These are phyloP conservation scores for Cordia subcordata DNA, from an alignment of 257 asterid species.

Conservation along the genomic window DNA sequence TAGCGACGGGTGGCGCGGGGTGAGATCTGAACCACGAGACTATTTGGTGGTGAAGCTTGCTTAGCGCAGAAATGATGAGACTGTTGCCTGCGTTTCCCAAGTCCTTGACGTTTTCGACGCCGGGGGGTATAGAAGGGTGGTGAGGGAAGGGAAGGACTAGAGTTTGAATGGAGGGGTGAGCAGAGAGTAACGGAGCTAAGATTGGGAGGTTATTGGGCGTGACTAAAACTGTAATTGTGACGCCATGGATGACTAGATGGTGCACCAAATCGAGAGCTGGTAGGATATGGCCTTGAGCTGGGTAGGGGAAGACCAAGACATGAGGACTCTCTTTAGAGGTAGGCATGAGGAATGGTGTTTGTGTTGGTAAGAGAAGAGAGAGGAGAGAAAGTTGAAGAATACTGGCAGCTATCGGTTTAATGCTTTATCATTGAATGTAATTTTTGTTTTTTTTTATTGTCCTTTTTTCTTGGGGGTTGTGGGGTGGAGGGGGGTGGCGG, in stretches of 20 bases:
- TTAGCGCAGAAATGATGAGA: conserved; percentile 44
- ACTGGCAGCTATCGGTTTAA: too few species aligned
- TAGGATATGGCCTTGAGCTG: conserved; percentile 89
- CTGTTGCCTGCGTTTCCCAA: conserved; percentile 56
- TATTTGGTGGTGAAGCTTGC: conserved; percentile 36
- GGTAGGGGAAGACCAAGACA: conserved; percentile 58
- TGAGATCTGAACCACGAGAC: conserved; percentile 52
- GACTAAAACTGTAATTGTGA: conserved; percentile 50
- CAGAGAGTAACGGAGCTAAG: conserved; percentile 42
- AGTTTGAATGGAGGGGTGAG: conserved; percentile 46
- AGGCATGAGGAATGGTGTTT: conserved; percentile 16
- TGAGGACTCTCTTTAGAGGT: conserved; percentile 37
- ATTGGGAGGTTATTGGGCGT: conserved; percentile 58
- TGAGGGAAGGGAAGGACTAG: conserved; percentile 58
- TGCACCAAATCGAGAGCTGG: conserved; percentile 60
- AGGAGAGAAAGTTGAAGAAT: background rate
- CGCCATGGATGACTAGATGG: conserved; percentile 45
- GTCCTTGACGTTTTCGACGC: conserved; percentile 62
- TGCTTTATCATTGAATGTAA: too few species aligned
- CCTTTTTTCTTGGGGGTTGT: too few species aligned
- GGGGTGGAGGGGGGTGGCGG: too few species aligned
- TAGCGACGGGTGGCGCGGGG: conserved; percentile 48
- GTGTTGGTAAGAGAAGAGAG: background rate
- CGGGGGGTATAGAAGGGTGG: conserved; percentile 53
- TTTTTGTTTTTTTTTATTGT: too few species aligned